phyloP scores from a whole-genome alignment of 169 alveolate genomes.

The Babesia ovis region DNA sequence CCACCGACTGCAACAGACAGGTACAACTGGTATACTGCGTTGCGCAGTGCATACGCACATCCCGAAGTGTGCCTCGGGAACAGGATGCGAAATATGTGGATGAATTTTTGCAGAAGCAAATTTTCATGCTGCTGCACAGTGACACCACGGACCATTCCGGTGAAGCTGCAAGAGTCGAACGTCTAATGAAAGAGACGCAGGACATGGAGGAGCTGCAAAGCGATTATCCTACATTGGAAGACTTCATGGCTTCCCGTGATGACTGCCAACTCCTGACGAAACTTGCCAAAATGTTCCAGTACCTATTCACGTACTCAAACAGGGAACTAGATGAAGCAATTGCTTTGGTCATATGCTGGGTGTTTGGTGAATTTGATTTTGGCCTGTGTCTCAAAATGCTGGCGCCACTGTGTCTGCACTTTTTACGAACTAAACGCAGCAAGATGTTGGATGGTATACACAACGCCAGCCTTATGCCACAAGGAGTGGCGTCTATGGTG shows the following conservation, averaged over 20 bases:
- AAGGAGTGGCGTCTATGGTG: conserved; percentile 34
- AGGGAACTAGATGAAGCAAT: conserved; percentile 56
- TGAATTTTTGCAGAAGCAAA: conserved; percentile 45
- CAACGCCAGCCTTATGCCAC: conserved; percentile 3
- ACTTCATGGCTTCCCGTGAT: conserved; percentile 29
- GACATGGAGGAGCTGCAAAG: conserved; percentile 7
- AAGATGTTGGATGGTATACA: conserved; percentile 48
- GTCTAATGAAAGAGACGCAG: conserved; percentile 27
- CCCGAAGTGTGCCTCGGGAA: conserved; percentile 22
- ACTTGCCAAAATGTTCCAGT: conserved; percentile 28
- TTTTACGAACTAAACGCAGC: conserved; percentile 54
- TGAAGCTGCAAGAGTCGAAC: conserved; percentile 5
- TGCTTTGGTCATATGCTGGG: conserved; percentile 57
- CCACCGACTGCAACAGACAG: conserved; percentile 47
- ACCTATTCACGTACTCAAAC: conserved; percentile 39
- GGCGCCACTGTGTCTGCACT: conserved; percentile 46
- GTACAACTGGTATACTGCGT: conserved; percentile 57
- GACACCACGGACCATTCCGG: background rate
- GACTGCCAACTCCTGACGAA: conserved; percentile 49
- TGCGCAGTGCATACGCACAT: conserved; percentile 49
- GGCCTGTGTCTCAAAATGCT: conserved; percentile 42
- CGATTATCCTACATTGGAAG: conserved; percentile 34
- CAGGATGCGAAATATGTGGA: conserved; percentile 21
- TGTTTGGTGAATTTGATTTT: conserved; percentile 46
- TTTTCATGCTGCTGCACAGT: conserved; percentile 14